Evolutionary conservation across 2,329 filamentous ascomycete genomes (phyloP).

Genomic region (Biscogniauxia marginata): DNA sequence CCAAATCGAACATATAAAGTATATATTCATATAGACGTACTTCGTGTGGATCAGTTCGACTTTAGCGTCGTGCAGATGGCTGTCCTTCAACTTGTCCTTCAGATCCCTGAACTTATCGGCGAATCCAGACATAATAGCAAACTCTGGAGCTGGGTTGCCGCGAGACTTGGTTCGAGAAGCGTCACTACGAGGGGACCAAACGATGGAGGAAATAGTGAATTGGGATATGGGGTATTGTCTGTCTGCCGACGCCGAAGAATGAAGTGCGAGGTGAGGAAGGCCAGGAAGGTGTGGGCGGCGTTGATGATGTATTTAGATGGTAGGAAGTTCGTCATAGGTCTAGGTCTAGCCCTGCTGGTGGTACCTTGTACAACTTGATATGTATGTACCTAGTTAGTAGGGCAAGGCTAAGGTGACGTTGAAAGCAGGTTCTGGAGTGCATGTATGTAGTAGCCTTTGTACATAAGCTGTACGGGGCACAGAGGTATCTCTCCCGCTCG

Average conservation of each 20-base stretch:
- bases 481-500: background rate
- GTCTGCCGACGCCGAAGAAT: too few relatives aligned
- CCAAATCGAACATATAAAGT: background rate
- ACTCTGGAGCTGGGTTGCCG: too few relatives aligned
- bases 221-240: too few relatives aligned
- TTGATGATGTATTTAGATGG: background rate
- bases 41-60: conserved; percentile 58
- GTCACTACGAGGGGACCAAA: background rate
- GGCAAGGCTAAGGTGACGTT: too few relatives aligned
- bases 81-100: conserved; percentile 46
- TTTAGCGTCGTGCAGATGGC: conserved; percentile 57
- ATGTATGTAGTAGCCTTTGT: background rate
- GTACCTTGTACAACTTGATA: background rate
- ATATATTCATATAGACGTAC: conserved; percentile 33
- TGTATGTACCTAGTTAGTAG: too few relatives aligned
- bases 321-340: background rate
- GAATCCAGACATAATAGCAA: conserved; percentile 30
- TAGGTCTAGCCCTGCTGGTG: background rate
- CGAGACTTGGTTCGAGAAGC: too few relatives aligned
- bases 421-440: background rate
- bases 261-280: too few relatives aligned
- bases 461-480: too few relatives aligned
- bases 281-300: background rate
- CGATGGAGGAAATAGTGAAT: too few relatives aligned
- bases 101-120: conserved; percentile 49